Evolutionary conservation across 306 rosid species (phyloP).

Genomic region (Fragaria vesca): DNA sequence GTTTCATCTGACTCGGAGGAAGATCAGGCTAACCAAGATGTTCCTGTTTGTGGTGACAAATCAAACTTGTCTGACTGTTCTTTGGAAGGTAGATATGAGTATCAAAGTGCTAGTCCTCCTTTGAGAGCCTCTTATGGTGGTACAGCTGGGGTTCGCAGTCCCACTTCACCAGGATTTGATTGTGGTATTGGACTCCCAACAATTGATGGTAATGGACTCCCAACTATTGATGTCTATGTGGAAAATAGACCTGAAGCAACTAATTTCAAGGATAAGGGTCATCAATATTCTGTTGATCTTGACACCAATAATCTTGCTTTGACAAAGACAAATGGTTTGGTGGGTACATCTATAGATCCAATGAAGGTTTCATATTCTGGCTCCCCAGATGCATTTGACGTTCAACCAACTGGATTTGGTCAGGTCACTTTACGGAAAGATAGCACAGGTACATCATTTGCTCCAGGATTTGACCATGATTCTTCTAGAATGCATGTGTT

Average conservation of each 20-base stretch:
- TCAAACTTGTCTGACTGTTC: constrained; percentile 35
- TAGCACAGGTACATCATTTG: constrained; percentile 40
- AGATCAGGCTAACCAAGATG: constrained; percentile 47
- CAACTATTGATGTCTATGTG: constrained; percentile 17
- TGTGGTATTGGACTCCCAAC: constrained; percentile 31
- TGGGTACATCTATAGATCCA: constrained; percentile 37
- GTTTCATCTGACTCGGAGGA: constrained; percentile 90
- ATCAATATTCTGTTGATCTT: constrained; percentile 37
- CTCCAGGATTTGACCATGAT: constrained; percentile 64
- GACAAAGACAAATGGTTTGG: constrained; percentile 31
- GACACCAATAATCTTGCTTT: constrained; percentile 45
- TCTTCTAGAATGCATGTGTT: constrained; percentile 93
- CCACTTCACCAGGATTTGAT: constrained; percentile 27
- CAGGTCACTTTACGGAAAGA: constrained; percentile 34
- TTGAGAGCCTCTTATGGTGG: constrained; percentile 33
- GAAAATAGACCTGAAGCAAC: constrained; percentile 35
- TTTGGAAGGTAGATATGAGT: constrained; percentile 43
- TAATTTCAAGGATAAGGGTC: constrained; percentile 25
- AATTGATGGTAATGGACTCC: constrained; percentile 25
- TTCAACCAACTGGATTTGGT: constrained; percentile 47
- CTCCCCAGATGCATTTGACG: constrained; percentile 45
- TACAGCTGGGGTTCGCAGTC: constrained; percentile 24
- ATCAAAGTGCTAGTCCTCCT: constrained; percentile 45
- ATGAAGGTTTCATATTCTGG: constrained; percentile 33
- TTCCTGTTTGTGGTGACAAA: constrained; percentile 39